Percentiles rank a stretch among this genome's conserved stretches.
Evolutionary conservation across 306 rosid species (phyloP).

Genomic region (Spatholobus suberectus): DNA sequence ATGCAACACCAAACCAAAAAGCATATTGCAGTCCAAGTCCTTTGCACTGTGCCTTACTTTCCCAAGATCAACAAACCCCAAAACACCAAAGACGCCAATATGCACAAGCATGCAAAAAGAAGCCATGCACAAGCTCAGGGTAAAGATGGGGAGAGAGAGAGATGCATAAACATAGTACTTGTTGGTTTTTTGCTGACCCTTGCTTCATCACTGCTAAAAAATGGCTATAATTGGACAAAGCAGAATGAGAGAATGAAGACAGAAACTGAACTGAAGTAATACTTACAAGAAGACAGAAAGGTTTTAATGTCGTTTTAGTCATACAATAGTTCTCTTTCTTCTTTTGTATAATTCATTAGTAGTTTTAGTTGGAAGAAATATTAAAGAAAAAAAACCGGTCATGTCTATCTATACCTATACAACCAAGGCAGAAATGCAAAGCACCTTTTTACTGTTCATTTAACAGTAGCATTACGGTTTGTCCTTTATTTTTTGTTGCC

Average conservation of each 20-base stretch:
- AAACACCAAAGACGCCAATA: background rate
- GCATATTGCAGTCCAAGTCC: conserved; percentile 58
- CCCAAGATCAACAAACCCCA: conserved; percentile 35
- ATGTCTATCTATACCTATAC: too few species aligned
- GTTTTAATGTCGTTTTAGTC: too few species aligned
- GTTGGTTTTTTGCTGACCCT: conserved; percentile 48
- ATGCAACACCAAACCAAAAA: conserved; percentile 61
- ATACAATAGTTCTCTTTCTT: too few species aligned
- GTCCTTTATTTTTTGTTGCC: too few species aligned
- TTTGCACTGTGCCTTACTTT: conserved; percentile 53
- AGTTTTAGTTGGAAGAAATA: too few species aligned
- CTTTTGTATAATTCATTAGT: too few species aligned
- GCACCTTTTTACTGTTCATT: too few species aligned
- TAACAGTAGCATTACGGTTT: too few species aligned
- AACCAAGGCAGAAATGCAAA: too few species aligned
- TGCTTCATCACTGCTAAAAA: conserved; percentile 55
- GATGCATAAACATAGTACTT: conserved; percentile 47
- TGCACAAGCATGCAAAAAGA: background rate
- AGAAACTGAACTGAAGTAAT: background rate
- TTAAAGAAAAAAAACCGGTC: too few species aligned
- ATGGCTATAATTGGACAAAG: conserved; percentile 10
- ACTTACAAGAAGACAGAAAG: conserved; percentile 18
- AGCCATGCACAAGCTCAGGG: background rate
- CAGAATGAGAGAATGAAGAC: conserved; percentile 25
- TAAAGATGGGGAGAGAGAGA: conserved; percentile 23